phyloP scores from a whole-genome alignment of 2,329 filamentous ascomycete genomes.

The Neofusicoccum laricinum region DNA sequence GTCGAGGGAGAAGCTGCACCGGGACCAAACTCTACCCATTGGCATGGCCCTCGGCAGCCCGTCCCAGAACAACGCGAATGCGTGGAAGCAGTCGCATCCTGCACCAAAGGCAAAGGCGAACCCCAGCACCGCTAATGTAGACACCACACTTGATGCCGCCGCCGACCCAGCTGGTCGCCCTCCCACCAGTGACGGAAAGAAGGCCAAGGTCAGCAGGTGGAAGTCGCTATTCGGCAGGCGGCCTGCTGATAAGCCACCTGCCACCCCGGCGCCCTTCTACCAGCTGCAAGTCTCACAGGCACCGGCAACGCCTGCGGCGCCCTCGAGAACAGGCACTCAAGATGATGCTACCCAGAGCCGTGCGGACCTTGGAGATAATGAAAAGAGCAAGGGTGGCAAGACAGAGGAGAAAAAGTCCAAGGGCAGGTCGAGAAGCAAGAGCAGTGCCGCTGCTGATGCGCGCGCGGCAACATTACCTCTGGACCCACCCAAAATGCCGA shows the following conservation, averaged over 20 bases:
- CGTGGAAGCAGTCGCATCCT: conserved; percentile 20
- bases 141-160: neutral
- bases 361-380: conserved; percentile 23
- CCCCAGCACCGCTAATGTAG: neutral
- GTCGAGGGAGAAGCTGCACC: conserved; percentile 26
- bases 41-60: conserved; percentile 41
- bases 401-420: conserved; percentile 9
- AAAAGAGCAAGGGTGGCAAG: conserved; percentile 19
- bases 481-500: conserved; percentile 19
- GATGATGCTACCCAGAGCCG: neutral
- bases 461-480: conserved; percentile 24
- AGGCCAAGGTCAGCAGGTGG: conserved; percentile 37
- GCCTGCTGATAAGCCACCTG: conserved; percentile 20
- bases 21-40: conserved; percentile 28
- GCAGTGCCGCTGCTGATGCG: conserved; percentile 19
- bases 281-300: conserved; percentile 26
- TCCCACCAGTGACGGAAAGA: conserved; percentile 21
- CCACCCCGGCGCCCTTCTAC: conserved; percentile 34
- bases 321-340: conserved; percentile 9
- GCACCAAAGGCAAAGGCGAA: conserved; percentile 14
- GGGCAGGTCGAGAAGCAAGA: conserved; percentile 15
- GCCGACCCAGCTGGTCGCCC: neutral
- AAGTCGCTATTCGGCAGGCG: conserved; percentile 38
- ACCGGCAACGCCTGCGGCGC: neutral
- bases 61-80: conserved; percentile 28